Base-by-base conservation (phyloP, 2,329 filamentous ascomycete genomes). In the Neoscytalidium dimidiatum region DNA sequence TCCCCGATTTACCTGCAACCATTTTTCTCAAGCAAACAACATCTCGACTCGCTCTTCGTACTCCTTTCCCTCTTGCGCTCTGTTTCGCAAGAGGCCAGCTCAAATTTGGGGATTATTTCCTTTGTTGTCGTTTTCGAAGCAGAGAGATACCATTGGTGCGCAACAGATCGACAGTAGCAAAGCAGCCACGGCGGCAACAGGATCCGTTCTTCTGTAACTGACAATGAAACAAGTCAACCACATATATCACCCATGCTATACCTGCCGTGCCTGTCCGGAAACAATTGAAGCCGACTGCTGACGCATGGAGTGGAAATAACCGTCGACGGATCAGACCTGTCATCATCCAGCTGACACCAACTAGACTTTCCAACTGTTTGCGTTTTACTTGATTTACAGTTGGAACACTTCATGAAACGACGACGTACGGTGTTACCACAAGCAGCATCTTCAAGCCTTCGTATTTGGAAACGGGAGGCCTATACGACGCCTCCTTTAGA, bases 101-200 rank as follows among this genome's bases (percentile, higher is more conserved):
- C 13, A 5, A 41, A 31, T 5, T 28, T 19, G 14, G 19, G 51
- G 17, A n/a, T 44, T 31, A 2, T 46, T 44, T 46, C 35, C 35
- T 57, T 60, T 60, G 26, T 52, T 13, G 5, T 44, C 43, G 56
- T 17, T 46, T 23, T 60, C 23, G 41, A 44, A 60, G 46, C 56
- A 60, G n/a, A 60, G n/a, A 60, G 41, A 46, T 33, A 46, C 41
- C 41, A 35, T 21, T 23, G 28, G 56, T 33, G 28, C 26, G 56
- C 26, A 33, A 31, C 56, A 60, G 56, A 44, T 29, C 26, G 17
- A 38, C 19, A 41, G 56, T 33, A 33, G 38, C 6, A 38, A 29
- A 26, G 6, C 26, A 31, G 56, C 41, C 38, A 60, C 41, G 29
- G 56, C 56, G 41, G 56, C 56, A 60, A 60, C 56, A 60, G 56